Evolutionary conservation across 2,329 filamentous ascomycete genomes (phyloP).

Genomic region (Chaetomium olivaceum): DNA sequence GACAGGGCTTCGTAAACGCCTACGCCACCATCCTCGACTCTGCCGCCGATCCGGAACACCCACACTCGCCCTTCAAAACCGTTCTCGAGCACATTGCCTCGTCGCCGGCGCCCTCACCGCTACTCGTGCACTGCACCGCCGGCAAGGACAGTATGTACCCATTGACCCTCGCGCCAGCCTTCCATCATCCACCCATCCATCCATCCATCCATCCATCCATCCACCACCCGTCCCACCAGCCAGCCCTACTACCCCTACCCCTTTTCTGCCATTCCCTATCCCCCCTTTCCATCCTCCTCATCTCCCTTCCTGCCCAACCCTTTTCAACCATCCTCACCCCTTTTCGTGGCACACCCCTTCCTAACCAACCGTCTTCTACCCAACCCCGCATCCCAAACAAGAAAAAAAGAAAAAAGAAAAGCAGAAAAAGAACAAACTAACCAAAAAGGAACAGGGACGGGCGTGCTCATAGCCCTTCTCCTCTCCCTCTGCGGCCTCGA

Average conservation of each 20-base stretch:
- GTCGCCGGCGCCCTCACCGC: constrained; percentile 41
- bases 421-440: background rate
- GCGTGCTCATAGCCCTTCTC: constrained; percentile 67
- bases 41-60: constrained; percentile 46
- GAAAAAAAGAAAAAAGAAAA: too few species aligned
- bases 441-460: constrained; percentile 47
- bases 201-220: background rate
- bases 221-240: too few species aligned
- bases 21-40: constrained; percentile 62
- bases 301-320: too few species aligned
- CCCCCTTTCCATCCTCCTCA: too few species aligned
- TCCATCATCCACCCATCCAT: background rate
- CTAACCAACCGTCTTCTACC: background rate
- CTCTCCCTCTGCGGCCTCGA: constrained; percentile 63
- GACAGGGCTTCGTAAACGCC: constrained; percentile 61
- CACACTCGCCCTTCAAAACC: constrained; percentile 56
- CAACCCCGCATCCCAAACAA: too few species aligned
- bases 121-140: constrained; percentile 72
- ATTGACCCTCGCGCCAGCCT: background rate
- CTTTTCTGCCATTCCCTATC: background rate
- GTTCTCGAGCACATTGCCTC: constrained; percentile 58
- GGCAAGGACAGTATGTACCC: constrained; percentile 64
- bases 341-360: background rate
- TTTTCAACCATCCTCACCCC: too few species aligned
- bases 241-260: too few species aligned